These are phyloP conservation scores for Peziza echinospora DNA, from an alignment of 495 filamentous ascomycete genomes.

Conservation along the genomic window DNA sequence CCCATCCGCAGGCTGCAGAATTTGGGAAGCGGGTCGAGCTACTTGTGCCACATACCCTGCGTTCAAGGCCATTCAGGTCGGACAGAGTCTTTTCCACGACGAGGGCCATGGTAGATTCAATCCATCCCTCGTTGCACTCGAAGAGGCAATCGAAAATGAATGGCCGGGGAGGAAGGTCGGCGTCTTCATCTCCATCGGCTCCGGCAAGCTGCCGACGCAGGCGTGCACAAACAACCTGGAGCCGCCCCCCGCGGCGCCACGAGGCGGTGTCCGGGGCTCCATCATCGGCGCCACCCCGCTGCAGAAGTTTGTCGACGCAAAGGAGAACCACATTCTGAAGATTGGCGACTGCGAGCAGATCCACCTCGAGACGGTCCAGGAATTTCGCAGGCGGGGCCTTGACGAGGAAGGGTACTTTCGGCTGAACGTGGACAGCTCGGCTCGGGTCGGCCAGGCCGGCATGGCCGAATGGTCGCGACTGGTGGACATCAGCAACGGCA, in stretches of 20 bases:
- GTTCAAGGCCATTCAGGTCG: slow-evolving; percentile 89
- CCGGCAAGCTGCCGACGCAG: slow-evolving; percentile 61
- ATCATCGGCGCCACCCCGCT: slow-evolving; percentile 40
- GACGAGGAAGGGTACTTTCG: slow-evolving; percentile 75
- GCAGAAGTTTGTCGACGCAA: slow-evolving; percentile 74
- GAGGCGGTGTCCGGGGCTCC: slow-evolving; percentile 80
- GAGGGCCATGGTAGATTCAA: slow-evolving; percentile 87
- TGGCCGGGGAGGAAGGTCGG: slow-evolving; percentile 84
- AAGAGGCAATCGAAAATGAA: slow-evolving; percentile 86
- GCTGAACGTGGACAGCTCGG: slow-evolving; percentile 91
- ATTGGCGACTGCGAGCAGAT: slow-evolving; percentile 90
- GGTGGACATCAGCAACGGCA: slow-evolving; percentile 80
- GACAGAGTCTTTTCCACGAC: slow-evolving; percentile 81
- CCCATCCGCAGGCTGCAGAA: slow-evolving; percentile 70
- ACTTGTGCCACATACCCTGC: slow-evolving; percentile 77
- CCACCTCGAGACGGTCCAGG: slow-evolving; percentile 30
- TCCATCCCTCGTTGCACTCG: slow-evolving; percentile 60
- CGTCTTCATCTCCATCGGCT: slow-evolving; percentile 77
- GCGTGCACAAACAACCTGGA: slow-evolving; percentile 24
- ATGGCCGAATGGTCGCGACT: slow-evolving; percentile 97
- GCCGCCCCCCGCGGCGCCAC: slow-evolving; percentile 1
- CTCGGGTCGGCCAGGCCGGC: slow-evolving; percentile 90
- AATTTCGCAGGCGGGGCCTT: slow-evolving; percentile 51
- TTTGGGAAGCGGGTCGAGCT: slow-evolving; percentile 93
- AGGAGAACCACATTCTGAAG: slow-evolving; percentile 59